Evolutionary conservation across 2,329 filamentous ascomycete species (phyloP).

Genomic region (Fusarium austroafricanum): DNA sequence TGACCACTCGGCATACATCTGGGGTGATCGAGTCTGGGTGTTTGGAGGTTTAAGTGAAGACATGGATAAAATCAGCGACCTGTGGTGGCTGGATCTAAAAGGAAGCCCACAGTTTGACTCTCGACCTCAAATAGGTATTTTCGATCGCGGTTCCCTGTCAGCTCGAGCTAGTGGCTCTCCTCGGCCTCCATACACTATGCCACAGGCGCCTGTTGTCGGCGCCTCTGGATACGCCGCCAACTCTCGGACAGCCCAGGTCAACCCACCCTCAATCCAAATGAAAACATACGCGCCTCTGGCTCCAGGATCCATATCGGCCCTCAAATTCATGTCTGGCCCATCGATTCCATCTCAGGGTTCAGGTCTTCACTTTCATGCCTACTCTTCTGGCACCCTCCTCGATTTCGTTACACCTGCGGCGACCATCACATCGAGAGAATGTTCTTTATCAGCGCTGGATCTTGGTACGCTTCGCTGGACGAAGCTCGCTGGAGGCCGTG

Average conservation of each 20-base stretch:
- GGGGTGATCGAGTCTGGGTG: constrained; percentile 92
- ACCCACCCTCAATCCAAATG: constrained; percentile 72
- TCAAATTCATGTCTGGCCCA: constrained; percentile 85
- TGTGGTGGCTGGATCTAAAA: constrained; percentile 98
- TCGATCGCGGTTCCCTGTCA: constrained; percentile 59
- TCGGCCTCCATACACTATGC: constrained; percentile 63
- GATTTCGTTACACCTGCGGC: constrained; percentile 95
- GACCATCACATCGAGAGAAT: constrained; percentile 87
- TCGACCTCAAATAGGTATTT: constrained; percentile 66
- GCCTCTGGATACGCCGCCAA: constrained; percentile 75
- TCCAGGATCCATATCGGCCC: constrained; percentile 87
- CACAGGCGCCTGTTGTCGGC: constrained; percentile 64
- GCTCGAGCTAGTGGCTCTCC: constrained; percentile 62
- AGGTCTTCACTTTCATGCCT: constrained; percentile 94
- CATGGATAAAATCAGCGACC: constrained; percentile 95
- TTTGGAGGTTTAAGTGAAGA: constrained; percentile 95
- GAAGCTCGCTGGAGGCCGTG: constrained; percentile 91
- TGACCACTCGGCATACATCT: constrained; percentile 95
- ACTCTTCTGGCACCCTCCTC: constrained; percentile 90
- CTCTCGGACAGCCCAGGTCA: constrained; percentile 74
- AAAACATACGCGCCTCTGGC: constrained; percentile 84
- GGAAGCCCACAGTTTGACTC: constrained; percentile 87
- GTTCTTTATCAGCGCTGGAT: constrained; percentile 89
- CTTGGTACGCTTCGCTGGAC: constrained; percentile 91
- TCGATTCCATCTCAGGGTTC: constrained; percentile 89